Evolutionary conservation across 768 basidiomycete species (phyloP), one percentile per base, ranked within the genome.

Genomic region (Leccinellum luteum): DNA sequence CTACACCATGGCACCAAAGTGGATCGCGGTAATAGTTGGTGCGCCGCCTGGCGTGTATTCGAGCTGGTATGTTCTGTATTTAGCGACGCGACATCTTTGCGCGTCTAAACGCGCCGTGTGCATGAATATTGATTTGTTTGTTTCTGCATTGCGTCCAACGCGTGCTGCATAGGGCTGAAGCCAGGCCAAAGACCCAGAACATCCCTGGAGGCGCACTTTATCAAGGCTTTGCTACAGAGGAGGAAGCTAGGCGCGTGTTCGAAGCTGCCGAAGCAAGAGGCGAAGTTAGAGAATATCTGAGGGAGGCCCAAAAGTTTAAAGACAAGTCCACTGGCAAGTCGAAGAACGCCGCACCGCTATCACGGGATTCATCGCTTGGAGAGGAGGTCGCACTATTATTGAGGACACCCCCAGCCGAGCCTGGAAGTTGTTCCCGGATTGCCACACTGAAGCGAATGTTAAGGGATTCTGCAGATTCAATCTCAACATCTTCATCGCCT

Each of bases 201-300:
- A 73, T 83, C 10, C 69, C 78, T 9, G 75, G 74, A 31, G 76
- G 75, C 32, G 67, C 79, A 3, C 59, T 78, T 6, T 66, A 75
- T 60, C 75, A 84, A 57, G 71, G 79, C 47, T 84, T 80, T 60
- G 9, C 57, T 3, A 72, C 78, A 3, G 62, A 77, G 59, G 76
- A 71, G 28, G 76, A 82, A 58, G 83, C 83, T 1, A 34, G 45
- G 21, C 60, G 62, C 6, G 66, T 64, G n/a, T 74, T 70, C 52
- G 61, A 66, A 53, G 69, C 64, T 13, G 72, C 73, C 49, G 30
- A 27, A n/a, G 58, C 58, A 41, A 67, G 67, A 48, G 72, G 70
- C 13, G 69, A 74, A 48, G 66, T 73, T 48, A 54, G n/a, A 44
- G 61, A 59, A 35, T 52, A 66, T 52, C 51, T 58, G 44, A 23